These are phyloP conservation scores for Paecilomyces formosus DNA, from an alignment of 2,329 filamentous ascomycete genomes.

Conservation along the genomic window DNA sequence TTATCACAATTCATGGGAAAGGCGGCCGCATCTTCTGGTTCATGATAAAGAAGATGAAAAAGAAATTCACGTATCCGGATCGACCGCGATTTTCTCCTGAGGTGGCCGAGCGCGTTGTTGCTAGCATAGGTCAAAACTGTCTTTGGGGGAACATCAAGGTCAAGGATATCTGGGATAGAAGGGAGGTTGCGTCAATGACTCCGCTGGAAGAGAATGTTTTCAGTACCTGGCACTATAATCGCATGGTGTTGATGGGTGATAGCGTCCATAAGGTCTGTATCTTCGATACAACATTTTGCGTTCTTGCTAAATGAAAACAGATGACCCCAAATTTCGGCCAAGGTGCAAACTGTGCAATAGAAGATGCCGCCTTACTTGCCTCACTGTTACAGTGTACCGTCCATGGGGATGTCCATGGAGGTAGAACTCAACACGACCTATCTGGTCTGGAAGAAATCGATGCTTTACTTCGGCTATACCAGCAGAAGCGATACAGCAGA, in stretches of 20 bases:
- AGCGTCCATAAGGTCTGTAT: constrained; percentile 18
- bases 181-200: constrained; percentile 10
- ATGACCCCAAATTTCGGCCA: constrained; percentile 31
- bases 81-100: constrained; percentile 14
- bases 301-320: constrained; percentile 6
- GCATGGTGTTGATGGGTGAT: constrained; percentile 19
- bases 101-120: constrained; percentile 10
- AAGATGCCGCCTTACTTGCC: constrained; percentile 29
- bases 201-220: constrained; percentile 18
- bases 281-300: too few relatives aligned
- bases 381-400: constrained; percentile 18
- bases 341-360: constrained; percentile 36
- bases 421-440: neutral
- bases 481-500: constrained; percentile 7
- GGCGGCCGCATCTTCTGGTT: constrained; percentile 19
- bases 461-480: constrained; percentile 6
- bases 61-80: constrained; percentile 13
- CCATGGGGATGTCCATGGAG: neutral
- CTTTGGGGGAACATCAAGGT: constrained; percentile 13
- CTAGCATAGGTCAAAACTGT: constrained; percentile 3
- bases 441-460: constrained; percentile 3
- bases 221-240: constrained; percentile 15
- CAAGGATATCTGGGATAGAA: constrained; percentile 16
- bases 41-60: constrained; percentile 15
- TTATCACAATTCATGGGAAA: constrained; percentile 14